These are phyloP conservation scores for Penstemon barbatus DNA, from an alignment of 257 asterid species.

Conservation along the genomic window DNA sequence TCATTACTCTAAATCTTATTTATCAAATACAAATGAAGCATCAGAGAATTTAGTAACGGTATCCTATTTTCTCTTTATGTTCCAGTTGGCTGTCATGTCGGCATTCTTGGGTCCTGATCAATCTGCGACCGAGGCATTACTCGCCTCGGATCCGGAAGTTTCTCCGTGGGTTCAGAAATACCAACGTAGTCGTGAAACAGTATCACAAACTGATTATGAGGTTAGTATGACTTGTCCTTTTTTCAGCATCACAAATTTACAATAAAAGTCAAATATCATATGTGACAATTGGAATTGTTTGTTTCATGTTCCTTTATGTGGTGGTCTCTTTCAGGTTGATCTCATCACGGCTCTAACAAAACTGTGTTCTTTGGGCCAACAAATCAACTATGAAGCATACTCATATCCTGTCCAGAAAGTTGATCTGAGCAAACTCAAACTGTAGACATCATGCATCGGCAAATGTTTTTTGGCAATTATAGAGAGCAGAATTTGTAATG, in stretches of 20 bases:
- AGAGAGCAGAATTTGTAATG: not conserved
- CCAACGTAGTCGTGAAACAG: slow-evolving; percentile 95
- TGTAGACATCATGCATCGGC: slow-evolving; percentile 45
- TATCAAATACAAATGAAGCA: too few species aligned
- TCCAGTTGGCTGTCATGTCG: slow-evolving; percentile 91
- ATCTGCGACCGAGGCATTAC: slow-evolving; percentile 69
- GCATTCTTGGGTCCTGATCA: slow-evolving; percentile 95
- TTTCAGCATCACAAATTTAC: not conserved
- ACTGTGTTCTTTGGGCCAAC: slow-evolving; percentile 81
- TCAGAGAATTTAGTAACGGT: not conserved
- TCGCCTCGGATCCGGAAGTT: slow-evolving; percentile 82
- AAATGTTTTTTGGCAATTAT: not conserved
- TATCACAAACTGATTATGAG: slow-evolving; percentile 91
- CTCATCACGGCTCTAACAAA: slow-evolving; percentile 80
- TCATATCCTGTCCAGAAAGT: slow-evolving; percentile 60
- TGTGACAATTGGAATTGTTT: not conserved
- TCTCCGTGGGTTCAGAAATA: slow-evolving; percentile 89
- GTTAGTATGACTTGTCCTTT: slow-evolving; percentile 29
- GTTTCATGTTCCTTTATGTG: not conserved
- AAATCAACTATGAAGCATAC: slow-evolving; percentile 88
- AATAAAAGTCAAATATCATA: too few species aligned
- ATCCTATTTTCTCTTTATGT: slow-evolving; percentile 10
- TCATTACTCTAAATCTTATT: too few species aligned
- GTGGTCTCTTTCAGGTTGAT: slow-evolving; percentile 65
- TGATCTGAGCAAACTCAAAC: slow-evolving; percentile 71